Conservation (phyloP, 1,284 basidiomycete species). For the Fistulina hepatica region DNA sequence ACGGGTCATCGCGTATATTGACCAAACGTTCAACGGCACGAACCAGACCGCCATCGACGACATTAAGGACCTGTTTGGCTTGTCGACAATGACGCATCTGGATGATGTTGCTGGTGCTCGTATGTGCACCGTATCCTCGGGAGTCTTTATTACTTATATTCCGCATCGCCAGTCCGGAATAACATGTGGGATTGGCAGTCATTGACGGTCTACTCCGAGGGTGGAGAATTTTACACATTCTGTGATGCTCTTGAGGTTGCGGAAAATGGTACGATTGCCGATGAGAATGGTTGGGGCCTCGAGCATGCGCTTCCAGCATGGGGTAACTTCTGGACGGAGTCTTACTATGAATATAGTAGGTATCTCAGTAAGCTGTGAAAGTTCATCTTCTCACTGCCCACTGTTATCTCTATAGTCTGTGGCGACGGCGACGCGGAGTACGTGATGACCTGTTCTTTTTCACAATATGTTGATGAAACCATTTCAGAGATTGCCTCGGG, state of each 20-base stretch:
- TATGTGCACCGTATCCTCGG: background rate
- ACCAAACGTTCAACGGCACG: slow-evolving; percentile 33
- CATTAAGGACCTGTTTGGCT: slow-evolving; percentile 46
- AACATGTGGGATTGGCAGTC: slow-evolving; percentile 54
- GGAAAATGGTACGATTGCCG: slow-evolving; percentile 38
- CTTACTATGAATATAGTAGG: slow-evolving; percentile 20
- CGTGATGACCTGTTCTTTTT: background rate
- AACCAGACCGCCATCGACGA: slow-evolving; percentile 33
- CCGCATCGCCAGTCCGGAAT: slow-evolving; percentile 29
- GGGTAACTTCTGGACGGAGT: slow-evolving; percentile 42
- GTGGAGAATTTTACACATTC: slow-evolving; percentile 47
- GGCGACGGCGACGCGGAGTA: background rate
- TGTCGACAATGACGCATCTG: slow-evolving; percentile 44
- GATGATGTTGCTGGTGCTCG: slow-evolving; percentile 7
- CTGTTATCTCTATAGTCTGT: slow-evolving; percentile 16
- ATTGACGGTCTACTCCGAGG: slow-evolving; percentile 37
- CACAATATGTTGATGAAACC: background rate
- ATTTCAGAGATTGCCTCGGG: slow-evolving; percentile 24
- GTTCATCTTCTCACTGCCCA: slow-evolving; percentile 28
- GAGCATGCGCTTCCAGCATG: slow-evolving; percentile 49
- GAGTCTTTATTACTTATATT: background rate
- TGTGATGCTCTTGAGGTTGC: slow-evolving; percentile 65
- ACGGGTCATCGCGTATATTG: slow-evolving; percentile 37
- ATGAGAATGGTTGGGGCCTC: slow-evolving; percentile 52
- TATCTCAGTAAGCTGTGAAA: background rate